Percentiles rank a stretch among this genome's conserved stretches.
These are phyloP conservation scores for Trichoderma koningiopsis DNA, from an alignment of 2,329 filamentous ascomycete species.

Conservation along the genomic window DNA sequence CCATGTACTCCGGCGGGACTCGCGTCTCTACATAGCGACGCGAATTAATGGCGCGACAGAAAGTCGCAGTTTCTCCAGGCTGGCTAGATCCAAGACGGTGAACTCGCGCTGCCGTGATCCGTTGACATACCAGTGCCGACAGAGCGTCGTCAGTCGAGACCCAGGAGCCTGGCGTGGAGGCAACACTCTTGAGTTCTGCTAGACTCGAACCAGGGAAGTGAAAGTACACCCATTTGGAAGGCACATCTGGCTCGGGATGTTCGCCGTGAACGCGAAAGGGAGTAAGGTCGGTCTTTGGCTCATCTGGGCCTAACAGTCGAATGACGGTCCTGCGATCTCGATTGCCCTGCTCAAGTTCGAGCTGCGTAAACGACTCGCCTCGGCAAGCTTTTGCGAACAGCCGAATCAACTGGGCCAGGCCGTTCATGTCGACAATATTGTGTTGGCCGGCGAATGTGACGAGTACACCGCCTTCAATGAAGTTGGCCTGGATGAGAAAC, in stretches of 20 bases:
- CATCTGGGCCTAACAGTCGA: background rate
- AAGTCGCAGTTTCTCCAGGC: background rate
- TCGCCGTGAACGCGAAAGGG: background rate
- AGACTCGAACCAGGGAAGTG: background rate
- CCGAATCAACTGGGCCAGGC: background rate
- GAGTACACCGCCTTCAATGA: background rate
- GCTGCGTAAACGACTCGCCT: background rate
- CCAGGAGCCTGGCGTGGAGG: background rate
- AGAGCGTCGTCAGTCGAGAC: conserved; percentile 6
- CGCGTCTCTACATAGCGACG: background rate
- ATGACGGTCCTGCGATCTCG: background rate
- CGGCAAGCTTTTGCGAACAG: background rate
- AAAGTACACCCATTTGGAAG: background rate
- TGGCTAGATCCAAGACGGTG: background rate
- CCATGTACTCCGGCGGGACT: background rate
- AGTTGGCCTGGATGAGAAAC: background rate
- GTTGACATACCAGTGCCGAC: background rate
- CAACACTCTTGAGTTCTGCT: background rate
- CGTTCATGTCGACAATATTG: conserved; percentile 6
- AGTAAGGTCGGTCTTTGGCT: background rate
- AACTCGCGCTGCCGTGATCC: background rate
- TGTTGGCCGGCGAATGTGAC: background rate
- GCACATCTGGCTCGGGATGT: background rate
- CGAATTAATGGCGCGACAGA: background rate
- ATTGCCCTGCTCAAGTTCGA: background rate